phyloP scores from a whole-genome alignment of 495 filamentous ascomycete species.

The Daldinia loculata region DNA sequence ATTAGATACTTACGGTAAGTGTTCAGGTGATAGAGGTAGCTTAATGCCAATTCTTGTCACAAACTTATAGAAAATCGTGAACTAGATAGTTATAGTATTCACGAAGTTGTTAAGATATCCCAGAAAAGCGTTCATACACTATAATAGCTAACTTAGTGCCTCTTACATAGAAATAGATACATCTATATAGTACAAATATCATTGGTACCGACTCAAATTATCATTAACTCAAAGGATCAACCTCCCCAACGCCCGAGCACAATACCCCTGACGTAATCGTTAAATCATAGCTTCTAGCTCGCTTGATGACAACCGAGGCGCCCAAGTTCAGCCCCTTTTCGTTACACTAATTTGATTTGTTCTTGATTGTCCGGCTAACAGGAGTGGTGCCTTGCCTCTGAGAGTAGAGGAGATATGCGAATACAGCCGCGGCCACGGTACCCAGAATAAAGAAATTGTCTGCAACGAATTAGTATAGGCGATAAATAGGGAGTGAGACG shows the following conservation, averaged over 20 bases:
- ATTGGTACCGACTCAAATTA: neutral
- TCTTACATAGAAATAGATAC: too few species aligned
- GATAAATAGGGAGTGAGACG: neutral
- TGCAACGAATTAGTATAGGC: slow-evolving; percentile 22
- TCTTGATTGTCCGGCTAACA: slow-evolving; percentile 33
- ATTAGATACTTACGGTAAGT: too few species aligned
- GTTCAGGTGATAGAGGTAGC: too few species aligned
- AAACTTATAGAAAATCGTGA: neutral
- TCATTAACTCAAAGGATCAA: neutral
- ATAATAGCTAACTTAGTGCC: neutral
- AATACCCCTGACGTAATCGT: neutral
- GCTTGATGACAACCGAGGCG: neutral
- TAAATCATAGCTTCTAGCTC: neutral
- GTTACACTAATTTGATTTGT: slow-evolving; percentile 7
- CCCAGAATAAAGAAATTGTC: slow-evolving; percentile 63
- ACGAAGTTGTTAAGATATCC: neutral
- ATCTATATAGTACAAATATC: neutral
- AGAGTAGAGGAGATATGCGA: slow-evolving; percentile 52
- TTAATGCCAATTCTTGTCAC: neutral
- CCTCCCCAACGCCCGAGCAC: neutral
- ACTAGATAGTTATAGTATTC: neutral
- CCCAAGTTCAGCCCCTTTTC: neutral
- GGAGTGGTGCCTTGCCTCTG: slow-evolving; percentile 47
- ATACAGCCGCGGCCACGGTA: slow-evolving; percentile 55
- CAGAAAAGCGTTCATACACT: neutral